Percentiles rank a stretch among this genome's conserved stretches.
Conservation (phyloP, 768 basidiomycete genomes). For the Naganishia onofrii region DNA sequence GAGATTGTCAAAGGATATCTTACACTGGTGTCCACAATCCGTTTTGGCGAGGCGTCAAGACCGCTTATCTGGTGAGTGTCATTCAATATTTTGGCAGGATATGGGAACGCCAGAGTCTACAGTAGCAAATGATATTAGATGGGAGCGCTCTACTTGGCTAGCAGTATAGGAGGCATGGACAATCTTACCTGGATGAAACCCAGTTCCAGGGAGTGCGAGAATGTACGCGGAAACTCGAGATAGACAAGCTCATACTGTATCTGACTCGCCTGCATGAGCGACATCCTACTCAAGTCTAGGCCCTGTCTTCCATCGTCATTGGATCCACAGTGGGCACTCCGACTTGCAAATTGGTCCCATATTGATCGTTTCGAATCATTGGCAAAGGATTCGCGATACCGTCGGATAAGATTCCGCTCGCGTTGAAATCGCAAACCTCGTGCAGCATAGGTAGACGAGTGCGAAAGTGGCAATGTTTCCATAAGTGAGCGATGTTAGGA, state of each 20-base stretch:
- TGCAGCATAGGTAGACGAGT: too few relatives aligned
- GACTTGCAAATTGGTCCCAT: too few relatives aligned
- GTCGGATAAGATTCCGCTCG: too few relatives aligned
- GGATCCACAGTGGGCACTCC: too few relatives aligned
- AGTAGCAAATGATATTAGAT: not conserved
- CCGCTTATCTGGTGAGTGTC: slow-evolving; percentile 23
- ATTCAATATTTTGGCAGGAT: slow-evolving; percentile 18
- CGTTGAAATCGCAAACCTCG: too few relatives aligned
- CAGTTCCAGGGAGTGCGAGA: slow-evolving; percentile 13
- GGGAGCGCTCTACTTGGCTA: too few relatives aligned
- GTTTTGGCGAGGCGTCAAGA: slow-evolving; percentile 3
- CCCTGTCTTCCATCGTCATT: slow-evolving; percentile 2
- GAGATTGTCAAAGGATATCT: too few relatives aligned
- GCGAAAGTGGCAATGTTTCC: too few relatives aligned
- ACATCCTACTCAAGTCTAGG: slow-evolving; percentile 17
- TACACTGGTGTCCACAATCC: slow-evolving; percentile 23
- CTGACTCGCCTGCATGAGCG: slow-evolving; percentile 17
- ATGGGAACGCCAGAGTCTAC: slow-evolving; percentile 27
- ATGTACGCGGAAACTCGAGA: slow-evolving; percentile 23
- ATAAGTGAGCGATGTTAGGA: too few relatives aligned
- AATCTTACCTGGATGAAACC: slow-evolving; percentile 23
- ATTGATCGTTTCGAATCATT: too few relatives aligned
- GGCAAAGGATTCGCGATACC: too few relatives aligned
- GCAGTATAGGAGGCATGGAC: not conserved
- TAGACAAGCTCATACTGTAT: slow-evolving; percentile 1